Conservation (phyloP, 768 basidiomycete genomes). For the Calvatia gigantea region DNA sequence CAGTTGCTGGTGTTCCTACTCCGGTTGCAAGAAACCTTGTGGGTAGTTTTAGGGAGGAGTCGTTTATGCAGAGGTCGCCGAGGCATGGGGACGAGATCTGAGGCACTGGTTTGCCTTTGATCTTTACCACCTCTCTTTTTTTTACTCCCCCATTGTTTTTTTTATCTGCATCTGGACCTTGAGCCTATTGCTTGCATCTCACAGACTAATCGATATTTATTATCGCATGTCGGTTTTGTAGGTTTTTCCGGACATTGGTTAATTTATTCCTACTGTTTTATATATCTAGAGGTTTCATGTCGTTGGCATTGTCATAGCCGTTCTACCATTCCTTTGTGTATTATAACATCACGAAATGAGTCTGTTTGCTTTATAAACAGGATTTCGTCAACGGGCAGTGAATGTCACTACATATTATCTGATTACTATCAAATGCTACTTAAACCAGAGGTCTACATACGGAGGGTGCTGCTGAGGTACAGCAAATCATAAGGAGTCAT, state of each 20-base stretch:
- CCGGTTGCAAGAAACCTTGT: conserved; percentile 20
- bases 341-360: neutral
- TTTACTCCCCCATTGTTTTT: neutral
- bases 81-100: conserved; percentile 9
- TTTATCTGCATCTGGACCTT: neutral
- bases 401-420: too few species aligned
- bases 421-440: neutral
- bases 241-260: neutral
- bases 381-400: too few species aligned
- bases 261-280: neutral
- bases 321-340: neutral
- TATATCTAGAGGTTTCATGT: too few species aligned
- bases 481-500: neutral
- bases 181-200: neutral
- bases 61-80: conserved; percentile 24
- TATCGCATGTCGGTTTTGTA: neutral
- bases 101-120: conserved; percentile 1
- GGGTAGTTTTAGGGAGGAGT: conserved; percentile 34
- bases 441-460: neutral
- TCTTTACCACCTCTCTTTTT: neutral
- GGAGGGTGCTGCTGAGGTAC: neutral
- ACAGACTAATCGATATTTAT: neutral
- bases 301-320: neutral
- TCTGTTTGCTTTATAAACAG: too few species aligned
- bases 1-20: conserved; percentile 19